Base-by-base conservation (phyloP, 352 stramenopile genomes). In the Globisporangium yorkense region DNA sequence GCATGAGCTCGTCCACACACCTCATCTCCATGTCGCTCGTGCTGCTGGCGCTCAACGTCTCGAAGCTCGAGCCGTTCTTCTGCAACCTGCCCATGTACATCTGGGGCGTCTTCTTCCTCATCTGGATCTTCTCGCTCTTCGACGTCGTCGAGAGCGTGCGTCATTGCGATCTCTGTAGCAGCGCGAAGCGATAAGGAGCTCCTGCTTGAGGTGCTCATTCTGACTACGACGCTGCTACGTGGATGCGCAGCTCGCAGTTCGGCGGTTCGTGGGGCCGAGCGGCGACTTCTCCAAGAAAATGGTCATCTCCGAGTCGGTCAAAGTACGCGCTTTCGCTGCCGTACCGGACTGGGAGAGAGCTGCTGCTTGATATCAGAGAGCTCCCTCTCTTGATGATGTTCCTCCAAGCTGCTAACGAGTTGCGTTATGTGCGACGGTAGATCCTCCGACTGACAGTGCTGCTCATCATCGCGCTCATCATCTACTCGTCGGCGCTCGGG, bases 81-180 rank as follows among this genome's bases (percentile, higher is more conserved):
- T 92, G 80, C 60, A 63, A 78, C 33, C 63, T 96, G n/a, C 75
- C 74, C 27, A 90, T 54, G 7, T 96, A 94, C 71, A 87, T 94
- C n/a, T 92, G 77, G 78, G 84, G 84, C n/a, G 54, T 88, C 15
- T 96, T 96, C 71, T 96, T 96, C 56, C 68, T 96, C 59, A 72
- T 89, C 31, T 96, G 86, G 86, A 74, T 96, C 58, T 94, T 93
- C 70, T 90, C 84, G 61, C 70, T 96, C 31, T 96, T 96, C 56
- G 92, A 92, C 49, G 86, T 96, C 57, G 80, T 92, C 27, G 80
- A 96, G 65, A 86, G 78, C 58, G 85, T 95, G 54, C 63, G 79
- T 77, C 20, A 40, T n/a, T 46, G 21, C 20, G n/a, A 31, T 31
- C 33, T 41, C 40, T 18, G 33, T 13, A 5, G 39, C 15, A 1